Evolutionary conservation across 2,329 filamentous ascomycete species (phyloP).

Genomic region (Diaporthe velutina): DNA sequence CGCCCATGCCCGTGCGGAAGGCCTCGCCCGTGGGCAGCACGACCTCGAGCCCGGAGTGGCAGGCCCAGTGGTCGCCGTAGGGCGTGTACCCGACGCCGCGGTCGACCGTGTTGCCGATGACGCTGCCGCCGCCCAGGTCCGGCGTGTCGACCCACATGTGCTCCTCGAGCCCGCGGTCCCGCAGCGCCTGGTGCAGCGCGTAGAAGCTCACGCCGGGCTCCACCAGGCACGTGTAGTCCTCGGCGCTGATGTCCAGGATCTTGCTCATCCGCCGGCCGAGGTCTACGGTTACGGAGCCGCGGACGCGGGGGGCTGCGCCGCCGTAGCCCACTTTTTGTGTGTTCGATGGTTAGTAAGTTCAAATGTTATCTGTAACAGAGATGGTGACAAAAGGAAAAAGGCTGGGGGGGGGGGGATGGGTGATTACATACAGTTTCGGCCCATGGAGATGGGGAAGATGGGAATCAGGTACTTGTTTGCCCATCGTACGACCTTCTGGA

Average conservation of each 20-base stretch:
- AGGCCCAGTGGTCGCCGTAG: conserved; percentile 57
- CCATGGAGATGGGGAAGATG: conserved; percentile 54
- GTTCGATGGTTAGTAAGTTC: background rate
- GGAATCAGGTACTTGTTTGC: conserved; percentile 52
- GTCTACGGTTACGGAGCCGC: conserved; percentile 57
- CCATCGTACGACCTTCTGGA: conserved; percentile 50
- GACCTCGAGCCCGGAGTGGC: conserved; percentile 58
- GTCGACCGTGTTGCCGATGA: conserved; percentile 61
- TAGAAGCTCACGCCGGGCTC: conserved; percentile 58
- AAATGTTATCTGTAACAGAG: background rate
- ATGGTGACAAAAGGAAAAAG: background rate
- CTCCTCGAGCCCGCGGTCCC: conserved; percentile 50
- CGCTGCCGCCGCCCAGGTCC: conserved; percentile 57
- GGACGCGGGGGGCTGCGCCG: conserved; percentile 57
- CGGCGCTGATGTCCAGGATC: conserved; percentile 54
- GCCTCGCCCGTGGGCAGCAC: conserved; percentile 57
- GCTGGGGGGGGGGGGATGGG: too few relatives aligned
- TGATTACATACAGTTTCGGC: conserved; percentile 48
- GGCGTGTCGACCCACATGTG: conserved; percentile 58
- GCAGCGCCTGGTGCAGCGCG: conserved; percentile 53
- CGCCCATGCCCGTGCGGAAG: conserved; percentile 56
- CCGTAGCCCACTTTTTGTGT: conserved; percentile 55
- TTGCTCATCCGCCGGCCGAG: conserved; percentile 56
- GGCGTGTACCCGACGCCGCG: conserved; percentile 61
- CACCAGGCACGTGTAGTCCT: conserved; percentile 55